phyloP scores from a whole-genome alignment of 495 filamentous ascomycete genomes.

The Neurospora terricola region DNA sequence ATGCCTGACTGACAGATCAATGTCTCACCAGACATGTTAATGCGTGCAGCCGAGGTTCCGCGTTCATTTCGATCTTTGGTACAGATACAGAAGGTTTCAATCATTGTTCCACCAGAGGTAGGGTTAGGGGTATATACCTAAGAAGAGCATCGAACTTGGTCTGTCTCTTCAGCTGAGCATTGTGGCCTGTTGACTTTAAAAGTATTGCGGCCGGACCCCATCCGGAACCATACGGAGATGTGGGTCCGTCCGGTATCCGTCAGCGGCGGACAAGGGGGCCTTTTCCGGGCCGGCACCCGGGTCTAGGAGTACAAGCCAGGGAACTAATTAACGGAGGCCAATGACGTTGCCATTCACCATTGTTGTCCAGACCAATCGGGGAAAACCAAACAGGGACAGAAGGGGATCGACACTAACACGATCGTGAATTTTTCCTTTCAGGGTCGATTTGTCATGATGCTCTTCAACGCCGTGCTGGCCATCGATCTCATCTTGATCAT shows the following conservation, averaged over 20 bases:
- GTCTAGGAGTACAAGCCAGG: background rate
- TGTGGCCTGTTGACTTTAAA: background rate
- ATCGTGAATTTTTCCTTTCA: background rate
- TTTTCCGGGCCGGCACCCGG: background rate
- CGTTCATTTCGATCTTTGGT: background rate
- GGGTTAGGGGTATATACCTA: background rate
- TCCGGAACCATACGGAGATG: background rate
- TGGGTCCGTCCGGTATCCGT: background rate
- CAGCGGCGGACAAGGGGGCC: background rate
- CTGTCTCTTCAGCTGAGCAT: background rate
- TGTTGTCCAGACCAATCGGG: background rate
- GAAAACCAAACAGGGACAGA: background rate
- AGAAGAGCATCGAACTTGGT: too few species aligned
- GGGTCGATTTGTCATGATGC: background rate
- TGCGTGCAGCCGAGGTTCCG: background rate
- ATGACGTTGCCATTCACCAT: background rate
- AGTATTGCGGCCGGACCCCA: background rate
- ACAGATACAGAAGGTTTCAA: background rate
- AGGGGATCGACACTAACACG: background rate
- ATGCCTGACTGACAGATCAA: background rate
- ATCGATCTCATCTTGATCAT: background rate
- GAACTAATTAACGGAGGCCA: background rate
- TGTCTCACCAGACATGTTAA: background rate
- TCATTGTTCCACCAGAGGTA: background rate
- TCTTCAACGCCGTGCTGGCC: background rate